Base-by-base conservation (phyloP, 352 stramenopile species). In the Globisporangium cystogenes region DNA sequence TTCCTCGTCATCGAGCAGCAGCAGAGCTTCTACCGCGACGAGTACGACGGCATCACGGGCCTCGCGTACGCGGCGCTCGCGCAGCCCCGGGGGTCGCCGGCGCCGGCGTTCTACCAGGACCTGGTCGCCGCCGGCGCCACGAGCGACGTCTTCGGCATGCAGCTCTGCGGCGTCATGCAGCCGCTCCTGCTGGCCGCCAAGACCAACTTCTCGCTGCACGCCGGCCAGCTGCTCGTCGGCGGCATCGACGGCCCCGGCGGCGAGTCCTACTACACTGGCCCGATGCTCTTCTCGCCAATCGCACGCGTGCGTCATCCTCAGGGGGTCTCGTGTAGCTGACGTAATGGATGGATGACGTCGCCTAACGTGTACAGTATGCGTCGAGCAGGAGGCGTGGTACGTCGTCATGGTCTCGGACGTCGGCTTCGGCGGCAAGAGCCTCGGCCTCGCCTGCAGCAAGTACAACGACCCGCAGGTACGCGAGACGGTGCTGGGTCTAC, bases 281-380 rank as follows among this genome's bases (percentile, higher is more conserved):
- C 70, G n/a, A 87, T 93, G 63, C 59, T 90, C n/a, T 92, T 88
- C 55, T 82, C 83, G 3, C 83, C 83, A 1, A 84, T 93, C 48
- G 80, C 66, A 36, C 62, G 74, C 55, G 78, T 83, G 48, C 27
- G 65, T 43, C 20, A 20, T 7, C 39, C 27, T 23, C n/a, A n/a
- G n/a, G n/a, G n/a, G n/a, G n/a, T n/a, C n/a, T n/a, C n/a, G n/a
- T n/a, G n/a, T n/a, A n/a, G n/a, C n/a, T n/a, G n/a, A n/a, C n/a
- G n/a, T n/a, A n/a, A n/a, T n/a, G n/a, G n/a, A n/a, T n/a, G n/a
- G n/a, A n/a, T n/a, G n/a, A n/a, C n/a, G n/a, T n/a, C n/a, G n/a
- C n/a, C n/a, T n/a, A n/a, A n/a, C n/a, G n/a, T n/a, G n/a, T n/a
- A n/a, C n/a, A n/a, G n/a, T n/a, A n/a, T n/a, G n/a, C 35, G 14